These are phyloP conservation scores for Rhynchosporium secalis DNA, from an alignment of 2,329 filamentous ascomycete genomes.

Conservation along the genomic window DNA sequence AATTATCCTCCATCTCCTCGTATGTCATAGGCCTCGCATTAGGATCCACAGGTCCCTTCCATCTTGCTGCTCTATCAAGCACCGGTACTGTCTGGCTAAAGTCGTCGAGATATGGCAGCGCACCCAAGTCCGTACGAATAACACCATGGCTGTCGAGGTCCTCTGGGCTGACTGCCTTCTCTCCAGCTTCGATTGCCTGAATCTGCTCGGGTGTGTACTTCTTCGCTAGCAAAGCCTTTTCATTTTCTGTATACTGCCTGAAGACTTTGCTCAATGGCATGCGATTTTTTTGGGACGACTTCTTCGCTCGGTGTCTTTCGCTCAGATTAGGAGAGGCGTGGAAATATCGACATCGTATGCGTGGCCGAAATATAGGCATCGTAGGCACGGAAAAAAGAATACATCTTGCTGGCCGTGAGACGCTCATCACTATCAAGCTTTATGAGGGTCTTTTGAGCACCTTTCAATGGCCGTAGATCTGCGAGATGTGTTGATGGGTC, in stretches of 20 bases:
- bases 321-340: conserved; percentile 45
- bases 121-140: conserved; percentile 70
- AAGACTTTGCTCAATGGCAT: conserved; percentile 47
- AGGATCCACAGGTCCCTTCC: conserved; percentile 33
- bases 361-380: conserved; percentile 43
- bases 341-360: conserved; percentile 49
- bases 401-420: conserved; percentile 50
- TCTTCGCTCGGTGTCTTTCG: conserved; percentile 42
- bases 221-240: conserved; percentile 60
- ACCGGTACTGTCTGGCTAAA: conserved; percentile 75
- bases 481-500: conserved; percentile 17
- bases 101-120: conserved; percentile 77
- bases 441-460: conserved; percentile 24
- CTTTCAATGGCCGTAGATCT: conserved; percentile 32
- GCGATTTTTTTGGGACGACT: conserved; percentile 37
- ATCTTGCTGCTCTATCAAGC: conserved; percentile 67
- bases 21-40: conserved; percentile 56
- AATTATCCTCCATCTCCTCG: conserved; percentile 60
- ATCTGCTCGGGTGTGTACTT: conserved; percentile 81
- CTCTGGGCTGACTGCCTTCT: conserved; percentile 70
- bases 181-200: conserved; percentile 77
- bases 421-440: conserved; percentile 45
- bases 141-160: conserved; percentile 75
- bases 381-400: conserved; percentile 51
- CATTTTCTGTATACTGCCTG: conserved; percentile 49